Evolutionary conservation across 2,329 filamentous ascomycete species (phyloP).

Genomic region (Talaromyces sp.): DNA sequence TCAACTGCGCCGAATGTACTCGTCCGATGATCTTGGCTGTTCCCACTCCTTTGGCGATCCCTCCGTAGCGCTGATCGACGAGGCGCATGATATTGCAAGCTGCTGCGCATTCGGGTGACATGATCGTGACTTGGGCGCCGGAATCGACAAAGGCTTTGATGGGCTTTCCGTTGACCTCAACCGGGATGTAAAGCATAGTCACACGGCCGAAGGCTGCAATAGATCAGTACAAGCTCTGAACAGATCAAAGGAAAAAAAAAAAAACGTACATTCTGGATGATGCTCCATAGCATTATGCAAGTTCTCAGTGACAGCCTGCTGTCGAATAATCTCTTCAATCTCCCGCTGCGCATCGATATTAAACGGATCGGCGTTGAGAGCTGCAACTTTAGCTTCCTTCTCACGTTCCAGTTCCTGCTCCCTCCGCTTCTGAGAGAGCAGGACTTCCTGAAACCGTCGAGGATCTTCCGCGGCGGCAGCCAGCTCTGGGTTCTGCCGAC

Average conservation of each 20-base stretch:
- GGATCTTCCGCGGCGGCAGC: conserved; percentile 74
- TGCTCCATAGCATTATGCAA: conserved; percentile 95
- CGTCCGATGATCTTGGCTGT: conserved; percentile 92
- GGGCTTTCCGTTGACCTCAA: conserved; percentile 87
- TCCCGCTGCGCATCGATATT: conserved; percentile 85
- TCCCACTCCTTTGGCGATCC: conserved; percentile 88
- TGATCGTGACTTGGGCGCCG: conserved; percentile 95
- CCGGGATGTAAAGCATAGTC: conserved; percentile 93
- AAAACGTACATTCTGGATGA: conserved; percentile 79
- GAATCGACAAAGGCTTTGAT: conserved; percentile 98
- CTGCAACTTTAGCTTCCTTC: conserved; percentile 77
- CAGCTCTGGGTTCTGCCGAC: conserved; percentile 71
- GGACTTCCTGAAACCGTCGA: conserved; percentile 70
- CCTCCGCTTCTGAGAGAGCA: conserved; percentile 64
- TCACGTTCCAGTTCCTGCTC: conserved; percentile 72
- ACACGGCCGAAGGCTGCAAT: conserved; percentile 82
- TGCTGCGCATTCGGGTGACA: conserved; percentile 91
- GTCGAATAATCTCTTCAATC: conserved; percentile 96
- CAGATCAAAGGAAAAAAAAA: neutral
- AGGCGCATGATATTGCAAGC: conserved; percentile 94
- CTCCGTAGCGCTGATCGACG: conserved; percentile 87
- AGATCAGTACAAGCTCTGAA: conserved; percentile 2
- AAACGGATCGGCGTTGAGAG: conserved; percentile 90
- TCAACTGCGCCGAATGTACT: conserved; percentile 92
- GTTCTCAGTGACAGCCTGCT: conserved; percentile 92